Evolutionary conservation across 805 yeast species (phyloP).

Genomic region (Ogataea ganodermae): DNA sequence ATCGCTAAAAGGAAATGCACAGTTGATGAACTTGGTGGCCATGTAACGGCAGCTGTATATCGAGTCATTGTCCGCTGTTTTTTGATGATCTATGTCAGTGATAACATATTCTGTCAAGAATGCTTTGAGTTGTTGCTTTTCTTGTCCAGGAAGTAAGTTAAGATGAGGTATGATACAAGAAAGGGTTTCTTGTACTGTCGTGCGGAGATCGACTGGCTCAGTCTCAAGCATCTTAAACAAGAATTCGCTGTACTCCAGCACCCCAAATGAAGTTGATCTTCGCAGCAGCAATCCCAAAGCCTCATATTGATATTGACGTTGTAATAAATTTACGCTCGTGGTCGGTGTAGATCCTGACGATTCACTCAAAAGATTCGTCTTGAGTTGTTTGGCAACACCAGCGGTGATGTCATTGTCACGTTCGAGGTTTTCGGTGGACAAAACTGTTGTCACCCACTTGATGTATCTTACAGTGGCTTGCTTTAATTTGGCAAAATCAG

Average conservation of each 20-base stretch:
- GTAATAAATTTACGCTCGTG: conserved; percentile 36
- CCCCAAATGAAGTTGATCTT: conserved; percentile 45
- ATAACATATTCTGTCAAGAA: conserved; percentile 25
- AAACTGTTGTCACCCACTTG: conserved; percentile 51
- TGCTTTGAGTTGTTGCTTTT: conserved; percentile 45
- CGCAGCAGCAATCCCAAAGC: conserved; percentile 68
- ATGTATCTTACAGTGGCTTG: conserved; percentile 63
- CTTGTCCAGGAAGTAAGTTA: conserved; percentile 37
- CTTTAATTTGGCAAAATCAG: conserved; percentile 53
- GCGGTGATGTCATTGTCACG: conserved; percentile 37
- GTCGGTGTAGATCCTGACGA: conserved; percentile 36
- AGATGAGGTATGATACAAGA: conserved; percentile 57
- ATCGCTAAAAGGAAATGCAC: conserved; percentile 67
- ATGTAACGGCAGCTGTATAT: conserved; percentile 53
- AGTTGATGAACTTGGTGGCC: conserved; percentile 64
- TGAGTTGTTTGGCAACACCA: conserved; percentile 53
- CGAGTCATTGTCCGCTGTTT: conserved; percentile 26
- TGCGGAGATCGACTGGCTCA: conserved; percentile 62
- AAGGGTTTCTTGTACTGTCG: conserved; percentile 72
- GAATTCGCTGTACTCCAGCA: conserved; percentile 59
- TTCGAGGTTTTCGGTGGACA: conserved; percentile 16
- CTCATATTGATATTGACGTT: conserved; percentile 71
- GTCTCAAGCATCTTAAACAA: conserved; percentile 68
- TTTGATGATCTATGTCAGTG: conserved; percentile 27
- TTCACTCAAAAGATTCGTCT: conserved; percentile 42